Base-by-base conservation (phyloP, 768 basidiomycete species). In the Calocera cornea region DNA sequence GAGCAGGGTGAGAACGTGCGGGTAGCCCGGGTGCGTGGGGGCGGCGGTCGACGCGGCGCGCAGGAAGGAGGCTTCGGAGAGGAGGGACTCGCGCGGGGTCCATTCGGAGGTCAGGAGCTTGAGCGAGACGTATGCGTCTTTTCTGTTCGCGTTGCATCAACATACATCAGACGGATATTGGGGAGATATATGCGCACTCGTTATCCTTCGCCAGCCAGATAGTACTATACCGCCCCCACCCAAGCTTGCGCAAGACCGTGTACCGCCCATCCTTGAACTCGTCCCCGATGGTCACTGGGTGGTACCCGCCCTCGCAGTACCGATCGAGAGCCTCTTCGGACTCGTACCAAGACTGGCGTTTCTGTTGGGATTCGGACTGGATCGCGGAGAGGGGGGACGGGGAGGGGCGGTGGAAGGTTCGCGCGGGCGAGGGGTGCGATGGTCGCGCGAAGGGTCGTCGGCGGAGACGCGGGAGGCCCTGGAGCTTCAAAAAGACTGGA, bases 1-100 rank as follows among this genome's bases (percentile, higher is more conserved):
- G 69, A 95, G 85, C 72, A 95, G 90, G 12, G 90, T 87, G 69
- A 97, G 92, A 67, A 95, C 83, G 74, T 94, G 86, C 29, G 82
- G 78, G 66, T 88, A 83, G 67, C 94, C 94, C 17, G 85, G 85
- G 74, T 95, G 93, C 1, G 79, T 74, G n/a, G 86, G 73, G 16
- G 75, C 73, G 12, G 77, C 76, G 36, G 73, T 72, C 50, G 74
- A 72, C 17, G 76, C 73, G 27, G 75, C 72, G 64, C 75, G 75
- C 8, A 78, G 73, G 7, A 78, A 75, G 65, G 76, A 75, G 34
- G 77, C 77, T 67, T 78, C 77, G 69, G 77, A 76, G 33, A 77
- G 68, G 0, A 76, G 76, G 10, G 76, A 76, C 68, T 78, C 77
- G 7, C 54, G 54, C 2, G 54, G 54, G 8, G 54, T 33, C 54